These are phyloP conservation scores for Telopea speciosissima DNA, from an alignment of 177 flowering plant genomes.

Conservation along the genomic window DNA sequence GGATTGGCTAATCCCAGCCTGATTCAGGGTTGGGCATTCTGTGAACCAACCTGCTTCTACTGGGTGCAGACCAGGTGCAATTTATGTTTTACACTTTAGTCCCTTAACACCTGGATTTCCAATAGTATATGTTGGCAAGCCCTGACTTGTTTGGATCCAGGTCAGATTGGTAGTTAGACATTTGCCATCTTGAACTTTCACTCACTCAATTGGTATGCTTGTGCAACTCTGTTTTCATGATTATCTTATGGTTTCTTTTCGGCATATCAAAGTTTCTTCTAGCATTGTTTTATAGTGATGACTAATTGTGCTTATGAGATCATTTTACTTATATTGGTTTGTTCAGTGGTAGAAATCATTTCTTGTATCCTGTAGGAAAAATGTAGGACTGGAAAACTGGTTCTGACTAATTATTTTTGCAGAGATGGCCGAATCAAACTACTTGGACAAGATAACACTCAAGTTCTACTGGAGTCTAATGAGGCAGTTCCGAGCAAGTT, in stretches of 20 bases:
- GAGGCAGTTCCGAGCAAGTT: conserved; percentile 67
- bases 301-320: not conserved
- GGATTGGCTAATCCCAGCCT: too few relatives aligned
- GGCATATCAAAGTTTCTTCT: not conserved
- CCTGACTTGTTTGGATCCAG: too few relatives aligned
- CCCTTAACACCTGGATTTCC: too few relatives aligned
- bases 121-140: too few relatives aligned
- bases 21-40: too few relatives aligned
- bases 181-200: too few relatives aligned
- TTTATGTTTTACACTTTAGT: too few relatives aligned
- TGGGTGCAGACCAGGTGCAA: too few relatives aligned
- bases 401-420: conserved; percentile 9
- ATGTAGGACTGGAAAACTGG: not conserved
- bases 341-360: not conserved
- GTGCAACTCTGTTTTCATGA: not conserved
- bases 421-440: conserved; percentile 88
- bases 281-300: not conserved
- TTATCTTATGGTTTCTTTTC: not conserved
- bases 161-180: too few relatives aligned
- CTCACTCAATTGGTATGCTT: not conserved
- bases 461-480: conserved; percentile 57
- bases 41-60: too few relatives aligned
- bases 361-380: not conserved
- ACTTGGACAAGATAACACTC: conserved; percentile 61
- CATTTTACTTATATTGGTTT: not conserved